A percentile compares a stretch with the other conserved stretches of the same genome.
phyloP scores from a whole-genome alignment of 495 filamentous ascomycete species.

The Xylaria acuta region DNA sequence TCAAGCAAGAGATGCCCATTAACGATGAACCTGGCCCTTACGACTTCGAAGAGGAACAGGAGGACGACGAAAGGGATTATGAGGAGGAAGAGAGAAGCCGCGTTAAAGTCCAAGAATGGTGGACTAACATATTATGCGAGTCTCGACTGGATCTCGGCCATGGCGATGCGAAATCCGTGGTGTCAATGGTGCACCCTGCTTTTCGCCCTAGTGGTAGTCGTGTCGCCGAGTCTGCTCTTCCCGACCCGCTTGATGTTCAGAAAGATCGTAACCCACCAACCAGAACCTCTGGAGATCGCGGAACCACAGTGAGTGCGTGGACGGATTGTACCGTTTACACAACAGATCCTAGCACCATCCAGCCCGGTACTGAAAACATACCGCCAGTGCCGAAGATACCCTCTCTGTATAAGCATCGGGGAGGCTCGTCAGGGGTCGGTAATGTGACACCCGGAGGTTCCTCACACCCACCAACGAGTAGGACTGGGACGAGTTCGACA shows the following conservation, averaged over 20 bases:
- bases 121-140: slow-evolving; percentile 21
- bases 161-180: slow-evolving; percentile 32
- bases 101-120: slow-evolving; percentile 35
- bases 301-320: slow-evolving; percentile 22
- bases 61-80: slow-evolving; percentile 8
- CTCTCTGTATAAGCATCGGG: slow-evolving; percentile 18
- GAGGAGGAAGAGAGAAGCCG: slow-evolving; percentile 28
- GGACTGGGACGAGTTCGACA: neutral
- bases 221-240: slow-evolving; percentile 31
- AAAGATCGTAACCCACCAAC: slow-evolving; percentile 8
- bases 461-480: neutral
- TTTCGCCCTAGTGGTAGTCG: slow-evolving; percentile 28
- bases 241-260: slow-evolving; percentile 28
- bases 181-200: slow-evolving; percentile 39
- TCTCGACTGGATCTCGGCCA: neutral
- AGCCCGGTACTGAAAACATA: neutral
- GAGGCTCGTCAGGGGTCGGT: too few species aligned
- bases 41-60: slow-evolving; percentile 18
- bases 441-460: neutral
- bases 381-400: slow-evolving; percentile 33
- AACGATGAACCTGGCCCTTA: slow-evolving; percentile 15
- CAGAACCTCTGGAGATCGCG: neutral
- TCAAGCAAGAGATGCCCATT: slow-evolving; percentile 16
- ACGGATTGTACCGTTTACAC: slow-evolving; percentile 35
- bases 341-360: neutral